Conservation (phyloP, 1,284 basidiomycete species). For the Trichosporon inkin region DNA sequence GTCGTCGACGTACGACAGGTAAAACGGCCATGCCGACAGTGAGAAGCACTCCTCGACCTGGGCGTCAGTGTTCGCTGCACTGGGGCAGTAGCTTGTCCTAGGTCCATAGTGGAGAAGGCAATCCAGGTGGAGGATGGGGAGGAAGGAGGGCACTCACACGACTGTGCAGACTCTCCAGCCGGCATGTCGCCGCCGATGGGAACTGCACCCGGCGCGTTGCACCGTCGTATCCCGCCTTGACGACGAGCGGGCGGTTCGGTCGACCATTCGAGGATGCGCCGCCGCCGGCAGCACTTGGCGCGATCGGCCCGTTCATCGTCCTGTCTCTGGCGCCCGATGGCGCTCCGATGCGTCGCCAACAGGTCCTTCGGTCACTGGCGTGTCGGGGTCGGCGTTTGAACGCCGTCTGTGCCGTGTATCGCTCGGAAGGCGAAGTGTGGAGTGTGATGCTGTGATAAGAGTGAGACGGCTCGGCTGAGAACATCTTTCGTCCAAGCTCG, state of each 20-base stretch:
- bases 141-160: slow-evolving; percentile 56
- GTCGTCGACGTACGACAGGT: slow-evolving; percentile 77
- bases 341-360: neutral
- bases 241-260: slow-evolving; percentile 64
- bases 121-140: neutral
- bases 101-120: neutral
- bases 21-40: slow-evolving; percentile 64
- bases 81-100: neutral
- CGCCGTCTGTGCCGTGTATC: neutral
- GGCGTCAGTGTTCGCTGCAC: neutral
- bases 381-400: neutral
- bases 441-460: neutral
- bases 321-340: neutral
- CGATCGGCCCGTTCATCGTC: slow-evolving; percentile 1
- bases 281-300: neutral
- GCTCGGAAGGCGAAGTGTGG: neutral
- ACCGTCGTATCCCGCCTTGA: slow-evolving; percentile 73
- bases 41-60: slow-evolving; percentile 79
- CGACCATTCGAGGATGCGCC: slow-evolving; percentile 26
- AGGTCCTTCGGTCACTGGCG: neutral
- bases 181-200: slow-evolving; percentile 67
- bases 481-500: too few relatives aligned
- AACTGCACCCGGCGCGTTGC: slow-evolving; percentile 71
- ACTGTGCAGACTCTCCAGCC: slow-evolving; percentile 63
- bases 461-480: neutral